Evolutionary conservation across 1,139 yeast species (phyloP).

Genomic region (Suhomyces wounanorum): DNA sequence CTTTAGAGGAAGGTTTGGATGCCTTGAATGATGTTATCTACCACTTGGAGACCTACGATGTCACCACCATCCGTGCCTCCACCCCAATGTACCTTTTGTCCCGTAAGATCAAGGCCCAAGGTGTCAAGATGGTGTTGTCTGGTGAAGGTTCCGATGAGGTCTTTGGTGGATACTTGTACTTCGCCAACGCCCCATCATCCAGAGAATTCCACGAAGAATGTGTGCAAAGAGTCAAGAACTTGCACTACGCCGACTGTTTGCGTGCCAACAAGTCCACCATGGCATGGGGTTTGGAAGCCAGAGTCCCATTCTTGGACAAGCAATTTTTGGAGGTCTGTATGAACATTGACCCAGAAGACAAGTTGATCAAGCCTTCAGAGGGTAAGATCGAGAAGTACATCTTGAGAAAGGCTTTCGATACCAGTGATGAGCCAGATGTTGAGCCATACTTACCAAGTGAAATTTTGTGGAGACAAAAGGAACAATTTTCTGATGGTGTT

Average conservation of each 20-base stretch:
- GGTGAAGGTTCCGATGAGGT: conserved; percentile 99
- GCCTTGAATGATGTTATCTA: conserved; percentile 92
- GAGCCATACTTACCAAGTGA: conserved; percentile 92
- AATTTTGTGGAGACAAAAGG: conserved; percentile 99
- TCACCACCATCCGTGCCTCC: conserved; percentile 97
- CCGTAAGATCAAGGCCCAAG: conserved; percentile 98
- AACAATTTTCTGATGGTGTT: conserved; percentile 98
- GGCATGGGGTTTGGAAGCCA: conserved; percentile 99
- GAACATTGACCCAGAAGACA: conserved; percentile 93
- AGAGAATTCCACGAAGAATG: conserved; percentile 93
- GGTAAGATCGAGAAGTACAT: conserved; percentile 91
- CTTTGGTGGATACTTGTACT: conserved; percentile 97
- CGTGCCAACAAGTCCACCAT: conserved; percentile 99
- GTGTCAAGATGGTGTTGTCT: conserved; percentile 97
- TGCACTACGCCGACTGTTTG: conserved; percentile 94
- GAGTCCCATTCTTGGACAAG: conserved; percentile 98
- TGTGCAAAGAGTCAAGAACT: conserved; percentile 93
- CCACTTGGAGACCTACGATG: conserved; percentile 97
- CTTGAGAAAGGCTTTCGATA: conserved; percentile 95
- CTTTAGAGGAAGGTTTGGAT: conserved; percentile 94
- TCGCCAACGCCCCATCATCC: conserved; percentile 93
- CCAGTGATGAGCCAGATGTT: conserved; percentile 65
- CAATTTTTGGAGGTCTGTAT: conserved; percentile 87
- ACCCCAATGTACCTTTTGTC: conserved; percentile 97
- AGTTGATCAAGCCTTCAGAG: conserved; percentile 67